These are phyloP conservation scores for Sugiyamaella valdiviana DNA, from an alignment of 805 yeast genomes.

Conservation along the genomic window DNA sequence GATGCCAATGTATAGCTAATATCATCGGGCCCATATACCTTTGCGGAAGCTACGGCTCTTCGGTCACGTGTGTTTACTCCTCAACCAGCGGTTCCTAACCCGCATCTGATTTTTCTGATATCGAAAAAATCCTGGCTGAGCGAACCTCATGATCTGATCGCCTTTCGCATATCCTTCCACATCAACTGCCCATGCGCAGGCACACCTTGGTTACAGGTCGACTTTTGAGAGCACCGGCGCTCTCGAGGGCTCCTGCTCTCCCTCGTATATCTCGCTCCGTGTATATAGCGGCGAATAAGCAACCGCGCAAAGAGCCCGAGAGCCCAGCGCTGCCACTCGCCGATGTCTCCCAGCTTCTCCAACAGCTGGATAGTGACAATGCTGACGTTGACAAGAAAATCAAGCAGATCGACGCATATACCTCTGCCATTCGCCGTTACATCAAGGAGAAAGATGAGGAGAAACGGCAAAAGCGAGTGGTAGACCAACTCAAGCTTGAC, in stretches of 20 bases:
- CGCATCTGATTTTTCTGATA: no score
- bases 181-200: neutral
- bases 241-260: neutral
- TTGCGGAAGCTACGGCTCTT: no score
- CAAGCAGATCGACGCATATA: conserved; percentile 18
- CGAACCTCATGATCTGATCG: no score
- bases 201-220: neutral
- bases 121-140: no score
- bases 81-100: no score
- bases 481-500: conserved; percentile 9
- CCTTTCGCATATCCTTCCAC: no score
- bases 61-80: no score
- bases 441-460: conserved; percentile 19
- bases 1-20: no score
- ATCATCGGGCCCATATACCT: no score
- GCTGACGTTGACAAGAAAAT: conserved; percentile 12
- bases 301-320: neutral
- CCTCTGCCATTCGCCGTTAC: conserved; percentile 8
- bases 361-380: neutral
- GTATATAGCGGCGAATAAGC: neutral
- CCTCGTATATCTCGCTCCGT: neutral
- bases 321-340: neutral
- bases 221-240: neutral
- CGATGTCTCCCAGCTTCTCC: neutral
- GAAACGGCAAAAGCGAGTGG: conserved; percentile 11